These are phyloP conservation scores for Verticillium tricorpus DNA, from an alignment of 2,329 filamentous ascomycete species.

Conservation along the genomic window DNA sequence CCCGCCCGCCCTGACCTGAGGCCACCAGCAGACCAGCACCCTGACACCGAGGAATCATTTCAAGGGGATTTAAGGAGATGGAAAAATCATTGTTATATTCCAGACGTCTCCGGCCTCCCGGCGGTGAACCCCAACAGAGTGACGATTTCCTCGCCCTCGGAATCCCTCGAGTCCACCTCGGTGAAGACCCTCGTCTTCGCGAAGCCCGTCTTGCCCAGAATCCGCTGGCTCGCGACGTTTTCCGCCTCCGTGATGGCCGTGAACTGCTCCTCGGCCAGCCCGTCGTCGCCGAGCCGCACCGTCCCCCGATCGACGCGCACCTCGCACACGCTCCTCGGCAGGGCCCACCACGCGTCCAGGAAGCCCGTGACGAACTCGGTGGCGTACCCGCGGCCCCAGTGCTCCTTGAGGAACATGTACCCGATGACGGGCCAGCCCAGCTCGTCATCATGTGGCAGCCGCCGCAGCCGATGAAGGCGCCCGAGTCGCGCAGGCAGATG, in stretches of 20 bases:
- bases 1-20: not conserved
- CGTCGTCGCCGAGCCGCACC: constrained; percentile 18
- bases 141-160: not conserved
- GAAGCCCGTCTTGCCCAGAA: constrained; percentile 55
- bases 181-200: constrained; percentile 35
- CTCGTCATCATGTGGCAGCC: constrained; percentile 31
- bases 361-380: constrained; percentile 51
- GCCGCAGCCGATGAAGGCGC: constrained; percentile 48
- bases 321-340: constrained; percentile 41
- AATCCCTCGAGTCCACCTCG: constrained; percentile 17
- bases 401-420: constrained; percentile 49
- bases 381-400: constrained; percentile 53
- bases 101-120: not conserved
- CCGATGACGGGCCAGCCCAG: constrained; percentile 55
- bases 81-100: too few species aligned
- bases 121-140: not conserved
- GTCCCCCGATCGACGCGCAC: constrained; percentile 36
- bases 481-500: constrained; percentile 41
- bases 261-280: constrained; percentile 33
- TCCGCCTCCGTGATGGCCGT: constrained; percentile 40
- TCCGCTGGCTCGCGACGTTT: constrained; percentile 50
- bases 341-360: constrained; percentile 39
- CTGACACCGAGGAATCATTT: not conserved
- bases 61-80: not conserved
- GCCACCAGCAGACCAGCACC: not conserved